These are phyloP conservation scores for Mortierella sp. DNA, from an alignment of 371 early-diverging fungal species.

Conservation along the genomic window DNA sequence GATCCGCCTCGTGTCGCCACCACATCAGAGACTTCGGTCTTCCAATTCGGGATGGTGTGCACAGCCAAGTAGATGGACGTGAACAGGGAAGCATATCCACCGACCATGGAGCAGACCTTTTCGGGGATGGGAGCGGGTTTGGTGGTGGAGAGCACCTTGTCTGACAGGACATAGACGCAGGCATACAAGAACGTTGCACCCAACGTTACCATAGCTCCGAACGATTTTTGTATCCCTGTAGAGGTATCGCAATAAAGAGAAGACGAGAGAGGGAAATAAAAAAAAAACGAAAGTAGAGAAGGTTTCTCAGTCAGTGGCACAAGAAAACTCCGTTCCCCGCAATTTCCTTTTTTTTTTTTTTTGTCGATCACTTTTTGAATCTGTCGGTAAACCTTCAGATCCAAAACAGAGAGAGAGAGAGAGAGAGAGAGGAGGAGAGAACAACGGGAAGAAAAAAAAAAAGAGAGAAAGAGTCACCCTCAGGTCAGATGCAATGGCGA, in stretches of 20 bases:
- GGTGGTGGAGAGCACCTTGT: constrained; percentile 44
- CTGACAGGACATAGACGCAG: constrained; percentile 55
- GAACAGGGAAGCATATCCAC: constrained; percentile 41
- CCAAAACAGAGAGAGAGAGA: too few species aligned
- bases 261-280: too few species aligned
- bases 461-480: too few species aligned
- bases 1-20: constrained; percentile 11
- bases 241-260: neutral
- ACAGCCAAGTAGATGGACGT: constrained; percentile 51
- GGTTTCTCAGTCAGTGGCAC: too few species aligned
- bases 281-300: too few species aligned
- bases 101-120: constrained; percentile 53
- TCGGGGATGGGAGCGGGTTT: constrained; percentile 47
- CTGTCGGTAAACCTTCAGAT: too few species aligned
- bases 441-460: too few species aligned
- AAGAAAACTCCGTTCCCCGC: too few species aligned
- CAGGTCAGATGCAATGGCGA: too few species aligned
- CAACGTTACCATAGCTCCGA: constrained; percentile 53
- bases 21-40: constrained; percentile 31
- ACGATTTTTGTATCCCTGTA: constrained; percentile 46
- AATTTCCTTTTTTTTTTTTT: too few species aligned
- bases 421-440: too few species aligned
- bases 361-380: too few species aligned
- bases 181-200: constrained; percentile 55
- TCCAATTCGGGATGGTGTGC: constrained; percentile 64